Evolutionary conservation across 208 protist genomes (phyloP), one percentile per base, ranked within the genome.

Genomic region (Acanthamoeba rhysodes): DNA sequence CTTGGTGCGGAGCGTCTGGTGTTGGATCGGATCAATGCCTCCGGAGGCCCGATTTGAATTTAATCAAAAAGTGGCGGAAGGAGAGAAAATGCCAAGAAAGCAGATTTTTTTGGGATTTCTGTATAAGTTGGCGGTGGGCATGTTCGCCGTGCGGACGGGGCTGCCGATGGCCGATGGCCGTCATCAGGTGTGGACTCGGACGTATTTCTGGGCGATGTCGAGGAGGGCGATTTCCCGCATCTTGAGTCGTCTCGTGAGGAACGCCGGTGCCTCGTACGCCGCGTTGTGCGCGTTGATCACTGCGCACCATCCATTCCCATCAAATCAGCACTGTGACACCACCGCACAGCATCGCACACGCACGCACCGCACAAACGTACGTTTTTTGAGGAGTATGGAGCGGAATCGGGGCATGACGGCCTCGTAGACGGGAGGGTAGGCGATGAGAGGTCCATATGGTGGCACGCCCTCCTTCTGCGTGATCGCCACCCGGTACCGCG

Each of bases 401-500:
- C 72, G 72, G 72, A 80, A 80, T 32, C 72, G 72, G 37, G 72
- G 72, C 72, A 80, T 80, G 72, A 80, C 37, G 72, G 72, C 72
- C 37, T 80, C 72, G 37, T 80, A 80, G 22, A 80, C 72, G 16
- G 72, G 72, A 2, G 72, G 72, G 72, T 80, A 80, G 72, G 37
- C 32, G 72, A 80, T 80, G 32, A 80, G 72, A 4, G 72, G 72
- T 1, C 72, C 72, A 20, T 80, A 80, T 37, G 72, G 72, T 27
- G 72, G 72, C 37, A 87, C 78, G 32, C 48, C 78, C 78, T 87
- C 78, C 48, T 87, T 87, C 48, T 50, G 48, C 24, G 78, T 59
- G 78, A 87, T 59, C n/a, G 78, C 78, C n/a, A 87, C 50, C 48
- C 50, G 37, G 45, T 87, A 87, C 24, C 50, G 78, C 50, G 78